A percentile compares a stretch with the other conserved stretches of the same genome.
These are phyloP conservation scores for Pichia terricola DNA, from an alignment of 1,139 yeast species.

Conservation along the genomic window DNA sequence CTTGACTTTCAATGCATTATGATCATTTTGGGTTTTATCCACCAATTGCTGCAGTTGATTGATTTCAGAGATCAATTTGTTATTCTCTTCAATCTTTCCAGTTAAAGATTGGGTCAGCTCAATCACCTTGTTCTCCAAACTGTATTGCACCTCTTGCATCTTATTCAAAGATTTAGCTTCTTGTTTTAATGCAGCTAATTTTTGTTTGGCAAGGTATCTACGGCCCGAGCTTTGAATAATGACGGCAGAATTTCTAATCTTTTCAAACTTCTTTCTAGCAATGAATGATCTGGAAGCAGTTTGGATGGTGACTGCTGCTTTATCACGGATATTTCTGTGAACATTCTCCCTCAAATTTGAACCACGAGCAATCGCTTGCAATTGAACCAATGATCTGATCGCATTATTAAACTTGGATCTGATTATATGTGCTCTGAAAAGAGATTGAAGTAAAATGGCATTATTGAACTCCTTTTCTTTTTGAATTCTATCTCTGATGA, in stretches of 20 bases:
- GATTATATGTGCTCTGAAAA: slow-evolving; percentile 54
- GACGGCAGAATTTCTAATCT: slow-evolving; percentile 44
- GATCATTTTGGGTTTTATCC: slow-evolving; percentile 49
- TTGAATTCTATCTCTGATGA: slow-evolving; percentile 50
- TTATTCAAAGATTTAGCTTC: slow-evolving; percentile 91
- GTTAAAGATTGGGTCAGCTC: slow-evolving; percentile 83
- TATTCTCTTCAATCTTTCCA: slow-evolving; percentile 70
- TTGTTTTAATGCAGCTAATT: slow-evolving; percentile 52
- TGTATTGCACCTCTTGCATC: slow-evolving; percentile 83
- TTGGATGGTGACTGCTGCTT: slow-evolving; percentile 67
- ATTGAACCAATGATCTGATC: slow-evolving; percentile 40
- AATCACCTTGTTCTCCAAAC: slow-evolving; percentile 90
- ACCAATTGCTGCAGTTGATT: slow-evolving; percentile 44
- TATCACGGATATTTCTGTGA: slow-evolving; percentile 25
- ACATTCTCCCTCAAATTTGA: slow-evolving; percentile 35
- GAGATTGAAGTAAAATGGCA: slow-evolving; percentile 65
- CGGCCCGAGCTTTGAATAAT: slow-evolving; percentile 72
- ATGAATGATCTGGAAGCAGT: slow-evolving; percentile 50
- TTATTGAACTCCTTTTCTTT: slow-evolving; percentile 52
- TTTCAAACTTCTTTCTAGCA: slow-evolving; percentile 38
- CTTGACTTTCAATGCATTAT: slow-evolving; percentile 45
- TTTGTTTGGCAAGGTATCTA: slow-evolving; percentile 61
- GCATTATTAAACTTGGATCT: slow-evolving; percentile 39
- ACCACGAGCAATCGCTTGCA: slow-evolving; percentile 70
- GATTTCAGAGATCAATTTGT: slow-evolving; percentile 56